Evolutionary conservation across 2,329 filamentous ascomycete genomes (phyloP).

Genomic region (Intubia oerlemansii): DNA sequence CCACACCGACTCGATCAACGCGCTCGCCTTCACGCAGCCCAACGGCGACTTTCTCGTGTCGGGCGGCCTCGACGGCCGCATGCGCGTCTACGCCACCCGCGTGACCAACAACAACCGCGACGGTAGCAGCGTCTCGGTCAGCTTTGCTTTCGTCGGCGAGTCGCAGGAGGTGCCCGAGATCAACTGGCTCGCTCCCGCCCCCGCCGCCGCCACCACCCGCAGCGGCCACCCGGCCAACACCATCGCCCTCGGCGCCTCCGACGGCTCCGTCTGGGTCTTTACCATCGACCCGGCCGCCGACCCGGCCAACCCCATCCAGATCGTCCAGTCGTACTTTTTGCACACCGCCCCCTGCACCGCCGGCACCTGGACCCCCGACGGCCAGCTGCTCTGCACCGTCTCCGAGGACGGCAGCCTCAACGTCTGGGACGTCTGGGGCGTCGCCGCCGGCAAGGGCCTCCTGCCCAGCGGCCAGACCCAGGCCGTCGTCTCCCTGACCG

Average conservation of each 20-base stretch:
- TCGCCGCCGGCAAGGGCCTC: slow-evolving; percentile 38
- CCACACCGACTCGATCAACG: slow-evolving; percentile 79
- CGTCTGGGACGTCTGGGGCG: slow-evolving; percentile 81
- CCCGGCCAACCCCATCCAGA: slow-evolving; percentile 40
- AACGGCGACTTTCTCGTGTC: slow-evolving; percentile 69
- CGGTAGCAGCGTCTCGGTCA: slow-evolving; percentile 4
- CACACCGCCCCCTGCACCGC: slow-evolving; percentile 76
- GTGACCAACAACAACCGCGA: slow-evolving; percentile 22
- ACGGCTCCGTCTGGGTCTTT: slow-evolving; percentile 93
- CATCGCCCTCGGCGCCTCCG: slow-evolving; percentile 67
- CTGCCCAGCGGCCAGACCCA: slow-evolving; percentile 22
- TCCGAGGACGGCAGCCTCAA: slow-evolving; percentile 75
- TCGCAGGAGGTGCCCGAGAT: slow-evolving; percentile 85
- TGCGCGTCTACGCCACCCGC: slow-evolving; percentile 42
- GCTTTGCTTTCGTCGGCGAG: slow-evolving; percentile 45
- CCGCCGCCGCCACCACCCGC: slow-evolving; percentile 38
- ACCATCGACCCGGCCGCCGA: slow-evolving; percentile 47
- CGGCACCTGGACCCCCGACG: slow-evolving; percentile 77
- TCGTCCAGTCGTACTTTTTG: slow-evolving; percentile 80
- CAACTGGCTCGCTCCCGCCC: slow-evolving; percentile 71
- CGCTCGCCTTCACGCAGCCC: slow-evolving; percentile 65
- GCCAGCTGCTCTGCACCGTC: slow-evolving; percentile 68
- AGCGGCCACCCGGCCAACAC: slow-evolving; percentile 54
- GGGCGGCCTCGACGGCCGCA: slow-evolving; percentile 66
- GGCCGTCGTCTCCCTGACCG: slow-evolving; percentile 57